Percentiles rank a stretch among this genome's conserved stretches.
These are phyloP conservation scores for Candida tibetensis DNA, from an alignment of 805 yeast species.

Conservation along the genomic window DNA sequence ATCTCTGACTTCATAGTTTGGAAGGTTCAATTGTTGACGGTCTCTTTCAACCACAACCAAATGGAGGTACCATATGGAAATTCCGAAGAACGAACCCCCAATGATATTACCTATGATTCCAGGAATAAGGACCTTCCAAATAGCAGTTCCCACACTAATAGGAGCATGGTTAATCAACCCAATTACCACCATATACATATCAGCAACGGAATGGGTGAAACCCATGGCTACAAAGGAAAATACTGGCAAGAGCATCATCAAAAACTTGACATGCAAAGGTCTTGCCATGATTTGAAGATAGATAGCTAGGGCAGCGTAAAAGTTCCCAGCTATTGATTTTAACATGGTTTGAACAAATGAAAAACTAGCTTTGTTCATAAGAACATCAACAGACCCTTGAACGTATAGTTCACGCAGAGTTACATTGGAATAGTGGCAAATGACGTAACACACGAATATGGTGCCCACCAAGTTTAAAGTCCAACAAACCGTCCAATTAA, in stretches of 20 bases:
- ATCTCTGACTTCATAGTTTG: constrained; percentile 67
- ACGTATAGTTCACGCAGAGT: constrained; percentile 41
- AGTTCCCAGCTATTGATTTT: constrained; percentile 75
- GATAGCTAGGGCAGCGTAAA: constrained; percentile 71
- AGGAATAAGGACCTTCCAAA: constrained; percentile 73
- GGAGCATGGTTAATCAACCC: constrained; percentile 69
- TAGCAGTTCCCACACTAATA: constrained; percentile 57
- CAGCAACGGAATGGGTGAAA: constrained; percentile 79
- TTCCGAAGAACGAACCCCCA: constrained; percentile 73
- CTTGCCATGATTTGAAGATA: constrained; percentile 76
- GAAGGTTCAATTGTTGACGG: constrained; percentile 57
- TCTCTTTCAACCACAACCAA: constrained; percentile 71
- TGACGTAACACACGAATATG: constrained; percentile 62
- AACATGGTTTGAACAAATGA: constrained; percentile 62
- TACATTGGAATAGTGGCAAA: constrained; percentile 56
- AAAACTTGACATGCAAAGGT: constrained; percentile 71
- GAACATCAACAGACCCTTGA: constrained; percentile 48
- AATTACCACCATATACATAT: constrained; percentile 65
- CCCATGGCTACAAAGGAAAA: constrained; percentile 79
- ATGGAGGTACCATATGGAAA: constrained; percentile 72
- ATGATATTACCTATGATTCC: constrained; percentile 72
- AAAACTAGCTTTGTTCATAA: constrained; percentile 39
- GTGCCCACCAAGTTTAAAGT: constrained; percentile 62
- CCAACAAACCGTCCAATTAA: constrained; percentile 69
- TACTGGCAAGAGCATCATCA: constrained; percentile 63